Conservation (phyloP, 2,329 filamentous ascomycete species). For the Colletotrichum lindemuthianum region DNA sequence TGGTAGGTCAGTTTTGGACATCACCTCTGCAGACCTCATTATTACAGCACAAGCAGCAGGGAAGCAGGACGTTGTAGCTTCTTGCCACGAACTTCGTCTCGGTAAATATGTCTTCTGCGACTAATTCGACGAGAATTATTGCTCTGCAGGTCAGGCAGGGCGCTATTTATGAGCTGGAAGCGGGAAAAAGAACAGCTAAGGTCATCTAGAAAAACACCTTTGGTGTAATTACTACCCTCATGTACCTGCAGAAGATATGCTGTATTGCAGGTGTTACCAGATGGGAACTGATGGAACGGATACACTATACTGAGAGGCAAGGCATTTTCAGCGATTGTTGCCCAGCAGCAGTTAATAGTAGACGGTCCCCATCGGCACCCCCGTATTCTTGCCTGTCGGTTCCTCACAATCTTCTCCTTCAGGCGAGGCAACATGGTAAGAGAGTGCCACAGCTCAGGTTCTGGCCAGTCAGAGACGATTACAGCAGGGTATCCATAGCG, state of each 20-base stretch:
- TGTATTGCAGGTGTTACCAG: too few relatives aligned
- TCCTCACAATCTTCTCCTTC: slow-evolving; percentile 15
- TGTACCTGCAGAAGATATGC: too few relatives aligned
- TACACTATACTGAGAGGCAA: slow-evolving; percentile 21
- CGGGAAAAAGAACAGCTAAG: too few relatives aligned
- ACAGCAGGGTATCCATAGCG: slow-evolving; percentile 18
- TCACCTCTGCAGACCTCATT: neutral
- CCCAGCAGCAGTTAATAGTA: neutral
- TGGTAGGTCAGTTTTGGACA: too few relatives aligned
- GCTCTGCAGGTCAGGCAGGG: slow-evolving; percentile 11
- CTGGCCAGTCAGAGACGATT: slow-evolving; percentile 18
- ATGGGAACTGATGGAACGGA: slow-evolving; percentile 6
- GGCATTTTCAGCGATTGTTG: slow-evolving; percentile 19
- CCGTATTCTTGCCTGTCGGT: slow-evolving; percentile 10
- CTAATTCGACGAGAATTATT: slow-evolving; percentile 37
- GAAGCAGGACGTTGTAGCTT: neutral
- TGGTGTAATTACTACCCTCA: too few relatives aligned
- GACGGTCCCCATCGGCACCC: slow-evolving; percentile 15
- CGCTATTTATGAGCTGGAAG: slow-evolving; percentile 13
- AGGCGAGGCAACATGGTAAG: slow-evolving; percentile 12
- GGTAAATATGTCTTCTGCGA: neutral
- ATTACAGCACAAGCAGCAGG: neutral
- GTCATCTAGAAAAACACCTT: slow-evolving; percentile 4
- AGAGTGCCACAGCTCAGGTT: slow-evolving; percentile 8
- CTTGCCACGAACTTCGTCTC: too few relatives aligned